Evolutionary conservation across 768 basidiomycete species (phyloP).

Genomic region (Rhizopogon vulgaris): DNA sequence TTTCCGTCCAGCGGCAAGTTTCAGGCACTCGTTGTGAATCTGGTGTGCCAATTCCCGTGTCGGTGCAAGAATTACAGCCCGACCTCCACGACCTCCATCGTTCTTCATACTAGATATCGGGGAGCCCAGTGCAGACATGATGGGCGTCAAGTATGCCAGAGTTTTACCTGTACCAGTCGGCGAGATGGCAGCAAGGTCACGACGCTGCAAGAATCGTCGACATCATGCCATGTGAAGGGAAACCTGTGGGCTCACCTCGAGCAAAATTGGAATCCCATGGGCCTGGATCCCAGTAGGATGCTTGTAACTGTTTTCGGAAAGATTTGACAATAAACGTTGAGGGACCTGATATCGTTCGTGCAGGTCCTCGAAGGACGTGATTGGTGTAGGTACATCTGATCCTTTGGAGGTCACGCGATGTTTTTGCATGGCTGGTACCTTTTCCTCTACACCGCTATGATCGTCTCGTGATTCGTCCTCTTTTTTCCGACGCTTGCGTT

Average conservation of each 20-base stretch:
- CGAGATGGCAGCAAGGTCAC: constrained; percentile 90
- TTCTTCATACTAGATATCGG: constrained; percentile 46
- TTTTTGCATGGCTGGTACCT: constrained; percentile 24
- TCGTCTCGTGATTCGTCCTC: constrained; percentile 19
- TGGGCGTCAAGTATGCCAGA: constrained; percentile 82
- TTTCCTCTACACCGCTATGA: constrained; percentile 17
- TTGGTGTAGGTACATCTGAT: constrained; percentile 53
- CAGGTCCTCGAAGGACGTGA: constrained; percentile 55
- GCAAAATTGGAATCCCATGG: constrained; percentile 70
- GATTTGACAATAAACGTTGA: constrained; percentile 57
- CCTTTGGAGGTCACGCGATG: constrained; percentile 79
- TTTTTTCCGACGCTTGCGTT: constrained; percentile 24
- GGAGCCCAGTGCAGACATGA: constrained; percentile 53
- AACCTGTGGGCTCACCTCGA: constrained; percentile 48
- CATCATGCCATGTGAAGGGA: neutral
- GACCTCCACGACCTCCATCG: constrained; percentile 50
- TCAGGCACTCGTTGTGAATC: constrained; percentile 86
- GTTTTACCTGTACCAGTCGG: constrained; percentile 99
- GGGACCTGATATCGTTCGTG: constrained; percentile 52
- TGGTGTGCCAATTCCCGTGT: constrained; percentile 96
- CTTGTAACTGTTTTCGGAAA: constrained; percentile 52
- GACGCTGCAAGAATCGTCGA: constrained; percentile 37
- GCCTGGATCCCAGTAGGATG: constrained; percentile 80
- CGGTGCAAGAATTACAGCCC: constrained; percentile 81
- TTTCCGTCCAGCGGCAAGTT: constrained; percentile 72